These are phyloP conservation scores for Rhizodiscina lignyota DNA, from an alignment of 495 filamentous ascomycete species.

Conservation along the genomic window DNA sequence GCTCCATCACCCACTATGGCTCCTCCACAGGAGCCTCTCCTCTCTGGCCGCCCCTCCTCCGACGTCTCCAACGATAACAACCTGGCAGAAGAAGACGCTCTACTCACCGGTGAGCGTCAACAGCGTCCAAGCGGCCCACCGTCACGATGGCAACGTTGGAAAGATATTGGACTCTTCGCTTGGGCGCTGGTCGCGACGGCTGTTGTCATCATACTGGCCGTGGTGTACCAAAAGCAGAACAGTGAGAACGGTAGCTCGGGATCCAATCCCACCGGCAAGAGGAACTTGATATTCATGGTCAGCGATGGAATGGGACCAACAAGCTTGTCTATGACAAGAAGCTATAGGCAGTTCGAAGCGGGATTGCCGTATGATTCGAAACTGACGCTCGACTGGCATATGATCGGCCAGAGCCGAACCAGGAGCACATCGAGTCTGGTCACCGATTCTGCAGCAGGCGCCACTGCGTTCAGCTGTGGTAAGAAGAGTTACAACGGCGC, in stretches of 20 bases:
- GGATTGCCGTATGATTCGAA: constrained; percentile 51
- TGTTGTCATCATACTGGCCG: constrained; percentile 55
- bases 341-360: constrained; percentile 56
- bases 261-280: constrained; percentile 50
- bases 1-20: constrained; percentile 18
- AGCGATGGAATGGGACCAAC: constrained; percentile 96
- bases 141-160: constrained; percentile 36
- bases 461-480: constrained; percentile 88
- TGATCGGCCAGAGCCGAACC: constrained; percentile 80
- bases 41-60: constrained; percentile 21
- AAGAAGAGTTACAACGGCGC: constrained; percentile 91
- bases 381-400: constrained; percentile 65
- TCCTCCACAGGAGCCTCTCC: constrained; percentile 25
- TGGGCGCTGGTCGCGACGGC: constrained; percentile 87
- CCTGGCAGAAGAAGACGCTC: constrained; percentile 36
- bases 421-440: constrained; percentile 66
- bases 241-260: constrained; percentile 22
- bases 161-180: constrained; percentile 55
- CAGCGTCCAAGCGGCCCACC: constrained; percentile 15
- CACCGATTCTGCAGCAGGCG: constrained; percentile 89
- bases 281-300: constrained; percentile 96
- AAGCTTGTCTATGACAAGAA: constrained; percentile 67
- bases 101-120: constrained; percentile 41
- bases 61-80: constrained; percentile 20
- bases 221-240: constrained; percentile 51